Conservation (phyloP, 2,329 filamentous ascomycete species). For the Arthroderma sp. region DNA sequence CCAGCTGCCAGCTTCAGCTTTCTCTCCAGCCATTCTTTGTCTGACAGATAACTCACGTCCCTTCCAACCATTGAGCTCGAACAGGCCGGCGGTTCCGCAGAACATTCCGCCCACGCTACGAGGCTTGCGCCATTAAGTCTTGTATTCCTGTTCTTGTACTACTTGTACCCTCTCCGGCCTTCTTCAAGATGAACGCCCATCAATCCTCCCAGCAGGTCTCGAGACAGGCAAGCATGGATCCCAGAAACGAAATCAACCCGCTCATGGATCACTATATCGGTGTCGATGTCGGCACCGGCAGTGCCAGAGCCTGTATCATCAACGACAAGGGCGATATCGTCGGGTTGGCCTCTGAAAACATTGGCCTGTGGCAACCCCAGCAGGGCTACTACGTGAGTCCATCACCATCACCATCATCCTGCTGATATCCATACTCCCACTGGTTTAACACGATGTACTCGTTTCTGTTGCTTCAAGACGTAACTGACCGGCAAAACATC, state of each 20-base stretch:
- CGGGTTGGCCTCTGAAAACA: conserved; percentile 57
- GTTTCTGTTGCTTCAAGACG: too few species aligned
- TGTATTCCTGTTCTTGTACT: neutral
- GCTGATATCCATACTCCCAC: too few species aligned
- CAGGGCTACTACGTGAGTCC: conserved; percentile 57
- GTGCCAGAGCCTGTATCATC: conserved; percentile 90
- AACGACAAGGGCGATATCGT: conserved; percentile 82
- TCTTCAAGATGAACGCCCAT: neutral
- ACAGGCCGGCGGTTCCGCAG: neutral
- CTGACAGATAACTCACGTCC: neutral
- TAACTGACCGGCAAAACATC: conserved; percentile 6
- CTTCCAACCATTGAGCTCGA: too few species aligned
- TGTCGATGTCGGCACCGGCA: conserved; percentile 93
- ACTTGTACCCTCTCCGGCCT: neutral
- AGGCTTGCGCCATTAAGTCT: too few species aligned
- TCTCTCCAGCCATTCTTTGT: neutral
- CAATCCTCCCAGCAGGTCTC: conserved; percentile 18
- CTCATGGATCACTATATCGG: conserved; percentile 59
- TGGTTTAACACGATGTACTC: too few species aligned
- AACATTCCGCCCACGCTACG: too few species aligned
- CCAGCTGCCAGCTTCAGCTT: neutral
- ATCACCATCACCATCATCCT: neutral
- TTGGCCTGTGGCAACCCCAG: conserved; percentile 68
- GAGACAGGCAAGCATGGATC: conserved; percentile 32
- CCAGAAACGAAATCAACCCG: conserved; percentile 46